Evolutionary conservation across 495 filamentous ascomycete genomes (phyloP).

Genomic region (Neurospora sp.): DNA sequence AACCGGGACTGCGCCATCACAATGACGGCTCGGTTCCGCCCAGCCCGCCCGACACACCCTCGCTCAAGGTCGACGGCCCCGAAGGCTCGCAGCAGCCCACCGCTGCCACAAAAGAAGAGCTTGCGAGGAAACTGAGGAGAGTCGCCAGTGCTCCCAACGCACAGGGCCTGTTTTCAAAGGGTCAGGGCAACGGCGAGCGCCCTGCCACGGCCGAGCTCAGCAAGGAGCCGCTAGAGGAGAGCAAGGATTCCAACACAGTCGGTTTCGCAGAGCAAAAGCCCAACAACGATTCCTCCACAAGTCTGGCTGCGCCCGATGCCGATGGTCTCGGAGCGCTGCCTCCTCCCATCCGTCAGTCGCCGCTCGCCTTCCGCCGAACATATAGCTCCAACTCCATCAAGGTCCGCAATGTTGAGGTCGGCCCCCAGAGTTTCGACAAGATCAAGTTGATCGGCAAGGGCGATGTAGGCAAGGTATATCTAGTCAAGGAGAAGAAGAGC

Average conservation of each 20-base stretch:
- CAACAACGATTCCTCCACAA: constrained; percentile 7
- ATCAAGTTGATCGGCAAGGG: constrained; percentile 98
- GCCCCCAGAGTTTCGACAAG: constrained; percentile 95
- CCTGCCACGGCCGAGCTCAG: constrained; percentile 72
- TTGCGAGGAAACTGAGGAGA: constrained; percentile 82
- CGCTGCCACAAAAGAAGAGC: constrained; percentile 78
- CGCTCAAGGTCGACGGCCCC: constrained; percentile 59
- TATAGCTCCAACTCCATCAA: constrained; percentile 99
- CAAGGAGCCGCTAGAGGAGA: constrained; percentile 61
- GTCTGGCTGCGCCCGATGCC: constrained; percentile 13
- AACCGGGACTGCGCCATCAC: constrained; percentile 83
- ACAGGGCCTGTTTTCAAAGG: constrained; percentile 73
- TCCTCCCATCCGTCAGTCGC: constrained; percentile 32
- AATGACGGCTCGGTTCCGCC: constrained; percentile 92
- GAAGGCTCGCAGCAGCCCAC: constrained; percentile 58
- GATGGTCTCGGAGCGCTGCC: constrained; percentile 31
- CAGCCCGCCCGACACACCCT: constrained; percentile 89
- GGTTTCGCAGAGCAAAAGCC: constrained; percentile 39
- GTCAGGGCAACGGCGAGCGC: constrained; percentile 51
- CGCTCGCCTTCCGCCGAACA: constrained; percentile 76
- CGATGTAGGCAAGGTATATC: constrained; percentile 96
- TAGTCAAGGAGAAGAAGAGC: constrained; percentile 96
- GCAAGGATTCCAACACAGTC: constrained; percentile 45
- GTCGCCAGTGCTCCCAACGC: constrained; percentile 96
- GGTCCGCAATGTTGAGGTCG: constrained; percentile 91